phyloP scores from a whole-genome alignment of 371 early-diverging fungal genomes.

The Smittium culicis region DNA sequence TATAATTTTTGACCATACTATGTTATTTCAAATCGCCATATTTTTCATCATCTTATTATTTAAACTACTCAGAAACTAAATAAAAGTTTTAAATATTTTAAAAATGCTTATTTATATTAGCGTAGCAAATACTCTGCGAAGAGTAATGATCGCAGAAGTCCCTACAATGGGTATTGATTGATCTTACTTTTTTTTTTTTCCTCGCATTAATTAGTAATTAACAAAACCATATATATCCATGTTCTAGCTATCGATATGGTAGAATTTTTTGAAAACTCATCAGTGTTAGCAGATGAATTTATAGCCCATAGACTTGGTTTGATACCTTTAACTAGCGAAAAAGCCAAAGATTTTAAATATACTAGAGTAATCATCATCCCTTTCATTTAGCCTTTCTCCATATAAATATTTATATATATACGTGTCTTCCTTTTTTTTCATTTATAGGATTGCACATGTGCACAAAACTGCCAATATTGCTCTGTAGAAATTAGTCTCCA shows the following conservation, averaged over 20 bases:
- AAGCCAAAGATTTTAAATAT: conserved; percentile 65
- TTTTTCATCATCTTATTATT: background rate
- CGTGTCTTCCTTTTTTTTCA: conserved; percentile 16
- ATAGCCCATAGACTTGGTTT: conserved; percentile 97
- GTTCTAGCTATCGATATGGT: conserved; percentile 92
- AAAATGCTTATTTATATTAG: conserved; percentile 30
- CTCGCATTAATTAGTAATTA: background rate
- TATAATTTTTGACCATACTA: background rate
- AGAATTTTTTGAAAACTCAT: conserved; percentile 87
- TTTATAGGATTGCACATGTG: conserved; percentile 72
- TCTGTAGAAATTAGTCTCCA: conserved; percentile 78
- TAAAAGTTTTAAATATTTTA: background rate
- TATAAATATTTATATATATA: conserved; percentile 4
- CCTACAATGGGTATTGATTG: conserved; percentile 82
- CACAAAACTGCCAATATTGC: conserved; percentile 76
- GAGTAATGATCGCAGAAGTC: conserved; percentile 95
- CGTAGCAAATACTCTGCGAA: conserved; percentile 91
- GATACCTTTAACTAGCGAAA: conserved; percentile 78
- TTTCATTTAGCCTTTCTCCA: background rate
- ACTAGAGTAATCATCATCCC: conserved; percentile 29
- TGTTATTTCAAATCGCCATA: background rate
- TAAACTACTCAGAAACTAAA: background rate
- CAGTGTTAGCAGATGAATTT: conserved; percentile 97
- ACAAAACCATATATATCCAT: background rate
- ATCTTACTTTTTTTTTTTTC: too few species aligned